Evolutionary conservation across 2,329 filamentous ascomycete species (phyloP).

Genomic region (Endoconidiophora laricicola): DNA sequence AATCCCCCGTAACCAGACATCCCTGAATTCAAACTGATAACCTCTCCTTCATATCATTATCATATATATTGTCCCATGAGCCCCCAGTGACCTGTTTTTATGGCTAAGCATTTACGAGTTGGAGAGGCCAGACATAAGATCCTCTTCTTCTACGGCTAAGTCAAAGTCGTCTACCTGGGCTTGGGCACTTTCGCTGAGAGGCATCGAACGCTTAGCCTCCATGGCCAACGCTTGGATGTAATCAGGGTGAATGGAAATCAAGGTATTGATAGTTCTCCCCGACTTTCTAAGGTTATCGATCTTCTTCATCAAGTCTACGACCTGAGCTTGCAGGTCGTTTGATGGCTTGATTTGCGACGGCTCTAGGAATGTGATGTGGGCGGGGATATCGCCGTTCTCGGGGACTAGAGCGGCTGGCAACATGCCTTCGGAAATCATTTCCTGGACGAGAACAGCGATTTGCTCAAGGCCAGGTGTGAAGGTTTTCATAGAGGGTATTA

Average conservation of each 20-base stretch:
- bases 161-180: slow-evolving; percentile 23
- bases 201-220: slow-evolving; percentile 26
- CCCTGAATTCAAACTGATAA: no score
- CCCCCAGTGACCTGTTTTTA: no score
- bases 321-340: slow-evolving; percentile 23
- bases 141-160: slow-evolving; percentile 39
- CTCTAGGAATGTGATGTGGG: slow-evolving; percentile 35
- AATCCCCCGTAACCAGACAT: no score
- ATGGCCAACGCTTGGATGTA: slow-evolving; percentile 32
- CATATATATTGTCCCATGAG: no score
- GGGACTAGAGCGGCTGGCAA: slow-evolving; percentile 35
- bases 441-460: slow-evolving; percentile 29
- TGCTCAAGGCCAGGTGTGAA: slow-evolving; percentile 26
- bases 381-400: slow-evolving; percentile 22
- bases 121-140: slow-evolving; percentile 29
- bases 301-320: slow-evolving; percentile 25
- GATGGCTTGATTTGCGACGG: slow-evolving; percentile 15
- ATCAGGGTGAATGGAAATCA: slow-evolving; percentile 37
- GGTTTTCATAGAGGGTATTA: slow-evolving; percentile 33
- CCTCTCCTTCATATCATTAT: no score
- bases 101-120: no score
- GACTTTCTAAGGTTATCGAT: slow-evolving; percentile 30
- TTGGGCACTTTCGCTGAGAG: slow-evolving; percentile 25
- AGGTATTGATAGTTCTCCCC: slow-evolving; percentile 35
- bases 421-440: slow-evolving; percentile 39